Evolutionary conservation across 495 filamentous ascomycete genomes (phyloP), one percentile per base, ranked within the genome.

Genomic region (Parachaetomium inaequale): DNA sequence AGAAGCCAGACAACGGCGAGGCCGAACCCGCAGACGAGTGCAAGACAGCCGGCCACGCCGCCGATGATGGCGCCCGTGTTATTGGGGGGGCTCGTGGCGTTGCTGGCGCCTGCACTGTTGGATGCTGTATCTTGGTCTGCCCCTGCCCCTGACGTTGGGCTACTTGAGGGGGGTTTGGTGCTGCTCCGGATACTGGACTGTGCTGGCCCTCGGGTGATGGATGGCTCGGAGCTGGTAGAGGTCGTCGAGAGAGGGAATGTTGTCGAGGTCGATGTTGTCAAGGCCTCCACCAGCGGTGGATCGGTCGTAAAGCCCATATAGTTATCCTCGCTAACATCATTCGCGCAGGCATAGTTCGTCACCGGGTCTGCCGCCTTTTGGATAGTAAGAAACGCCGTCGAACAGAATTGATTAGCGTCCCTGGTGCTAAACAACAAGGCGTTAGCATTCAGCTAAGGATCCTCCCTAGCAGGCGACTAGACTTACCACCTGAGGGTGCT

Each of bases 21-120:
- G 26, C 26, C 51, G 26, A 49, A 62, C 11, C 36, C 17, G 29
- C 60, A 62, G 42, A 62, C 29, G 32, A 62, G 52, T 0, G 60
- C 52, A 6, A 62, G 1, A 19, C 31, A 56, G 12, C 60, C 52
- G 21, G 55, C 43, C 7, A 49, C 52, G 23, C 52, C 60, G 23
- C 60, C 60, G 6, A 57, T 31, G 26, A 62, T 57, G 32, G 53
- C 52, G 14, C 29, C 52, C 2, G n/a, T 36, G 40, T 55, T 55
- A 40, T 61, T 45, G 49, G 23, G 15, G 40, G 36, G n/a, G 14
- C 29, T 43, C 2, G n/a, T 36, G 40, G 47, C 47, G 49, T 61
- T 45, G 49, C 15, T 17, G 40, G 36, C 4, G 29, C n/a, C 19
- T 1, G 4, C 42, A 17, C 23, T 12, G 54, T 31, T 56, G 25